These are phyloP conservation scores for Phytophthora melonis DNA, from an alignment of 352 stramenopile species.

Conservation along the genomic window DNA sequence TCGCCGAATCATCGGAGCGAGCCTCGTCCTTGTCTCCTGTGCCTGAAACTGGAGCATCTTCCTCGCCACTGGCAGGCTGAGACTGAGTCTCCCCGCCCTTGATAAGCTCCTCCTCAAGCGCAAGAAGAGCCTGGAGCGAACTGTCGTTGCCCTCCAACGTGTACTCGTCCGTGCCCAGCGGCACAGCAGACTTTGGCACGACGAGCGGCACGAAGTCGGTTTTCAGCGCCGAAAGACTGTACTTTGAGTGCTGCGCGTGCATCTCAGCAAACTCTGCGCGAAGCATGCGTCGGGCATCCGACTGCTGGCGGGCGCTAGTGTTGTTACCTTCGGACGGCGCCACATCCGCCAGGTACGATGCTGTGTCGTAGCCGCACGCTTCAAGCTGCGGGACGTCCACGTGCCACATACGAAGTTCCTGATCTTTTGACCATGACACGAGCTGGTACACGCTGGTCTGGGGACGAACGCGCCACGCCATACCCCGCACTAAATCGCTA, in stretches of 20 bases:
- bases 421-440: slow-evolving; percentile 85
- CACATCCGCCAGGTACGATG: slow-evolving; percentile 44
- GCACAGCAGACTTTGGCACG: slow-evolving; percentile 66
- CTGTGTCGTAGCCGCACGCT: slow-evolving; percentile 65
- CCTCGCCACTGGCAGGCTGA: slow-evolving; percentile 26
- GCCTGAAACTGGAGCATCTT: slow-evolving; percentile 26
- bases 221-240: slow-evolving; percentile 77
- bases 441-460: slow-evolving; percentile 66
- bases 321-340: slow-evolving; percentile 35
- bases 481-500: slow-evolving; percentile 67
- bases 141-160: slow-evolving; percentile 55
- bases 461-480: slow-evolving; percentile 68
- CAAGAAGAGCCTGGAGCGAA: slow-evolving; percentile 60
- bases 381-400: slow-evolving; percentile 72
- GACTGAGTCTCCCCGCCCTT: slow-evolving; percentile 48
- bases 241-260: slow-evolving; percentile 57
- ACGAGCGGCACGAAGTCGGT: slow-evolving; percentile 80
- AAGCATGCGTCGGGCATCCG: slow-evolving; percentile 19
- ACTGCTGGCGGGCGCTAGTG: slow-evolving; percentile 28
- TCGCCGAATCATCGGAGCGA: slow-evolving; percentile 25
- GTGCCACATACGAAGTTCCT: slow-evolving; percentile 80
- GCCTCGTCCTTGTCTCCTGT: slow-evolving; percentile 32
- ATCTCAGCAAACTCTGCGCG: slow-evolving; percentile 48
- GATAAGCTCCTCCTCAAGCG: slow-evolving; percentile 78
- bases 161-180: slow-evolving; percentile 73